These are phyloP conservation scores for Globisporangium camurandrum DNA, from an alignment of 352 stramenopile genomes.

Conservation along the genomic window DNA sequence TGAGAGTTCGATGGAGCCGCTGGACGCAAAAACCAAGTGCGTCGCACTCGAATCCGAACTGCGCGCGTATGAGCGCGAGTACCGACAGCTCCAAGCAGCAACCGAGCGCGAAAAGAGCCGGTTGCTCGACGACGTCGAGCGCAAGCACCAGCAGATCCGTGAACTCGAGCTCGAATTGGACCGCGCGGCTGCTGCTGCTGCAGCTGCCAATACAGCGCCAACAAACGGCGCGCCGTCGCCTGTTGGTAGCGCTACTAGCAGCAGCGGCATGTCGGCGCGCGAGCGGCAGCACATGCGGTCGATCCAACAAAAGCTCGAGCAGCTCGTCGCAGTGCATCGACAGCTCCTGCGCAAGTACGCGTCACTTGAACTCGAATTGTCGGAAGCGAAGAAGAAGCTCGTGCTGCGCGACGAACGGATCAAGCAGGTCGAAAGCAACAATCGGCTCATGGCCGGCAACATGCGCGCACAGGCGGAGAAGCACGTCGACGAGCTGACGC, in stretches of 20 bases:
- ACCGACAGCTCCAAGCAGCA: constrained; percentile 39
- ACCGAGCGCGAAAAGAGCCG: constrained; percentile 54
- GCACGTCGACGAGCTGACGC: constrained; percentile 82
- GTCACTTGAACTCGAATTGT: constrained; percentile 82
- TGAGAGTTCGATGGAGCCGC: constrained; percentile 32
- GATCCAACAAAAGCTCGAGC: constrained; percentile 88
- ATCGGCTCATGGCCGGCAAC: constrained; percentile 82
- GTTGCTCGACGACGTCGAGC: constrained; percentile 58
- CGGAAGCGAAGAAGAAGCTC: constrained; percentile 86
- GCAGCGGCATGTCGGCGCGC: constrained; percentile 62
- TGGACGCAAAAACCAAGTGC: constrained; percentile 45
- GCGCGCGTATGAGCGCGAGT: constrained; percentile 66
- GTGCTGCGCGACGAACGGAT: constrained; percentile 86
- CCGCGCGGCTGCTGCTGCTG: constrained; percentile 13
- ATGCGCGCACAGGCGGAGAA: constrained; percentile 86
- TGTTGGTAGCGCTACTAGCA: constrained; percentile 9
- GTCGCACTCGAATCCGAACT: constrained; percentile 49
- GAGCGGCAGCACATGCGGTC: constrained; percentile 85
- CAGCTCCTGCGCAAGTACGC: constrained; percentile 88
- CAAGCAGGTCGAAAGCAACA: constrained; percentile 85
- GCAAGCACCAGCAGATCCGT: constrained; percentile 51
- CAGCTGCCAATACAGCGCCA: constrained; percentile 4
- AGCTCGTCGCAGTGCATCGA: constrained; percentile 86
- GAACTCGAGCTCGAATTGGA: constrained; percentile 56
- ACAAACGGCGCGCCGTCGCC: no score